Evolutionary conservation across 1,284 basidiomycete genomes (phyloP).

Genomic region (Moesziomyces sp.): DNA sequence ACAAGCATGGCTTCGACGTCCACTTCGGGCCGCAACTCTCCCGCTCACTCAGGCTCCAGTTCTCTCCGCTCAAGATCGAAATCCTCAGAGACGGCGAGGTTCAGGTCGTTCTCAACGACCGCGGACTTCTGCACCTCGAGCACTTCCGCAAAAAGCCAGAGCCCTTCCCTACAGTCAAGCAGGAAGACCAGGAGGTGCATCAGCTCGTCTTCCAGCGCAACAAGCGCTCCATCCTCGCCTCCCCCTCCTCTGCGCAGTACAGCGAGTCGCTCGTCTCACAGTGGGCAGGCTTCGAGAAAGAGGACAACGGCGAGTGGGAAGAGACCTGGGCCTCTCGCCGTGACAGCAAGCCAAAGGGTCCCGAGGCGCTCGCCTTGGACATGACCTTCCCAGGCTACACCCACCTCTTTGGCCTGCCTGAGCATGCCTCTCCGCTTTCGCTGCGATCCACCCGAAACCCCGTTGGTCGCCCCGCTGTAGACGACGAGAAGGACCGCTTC

Average conservation of each 20-base stretch:
- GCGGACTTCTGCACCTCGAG: constrained; percentile 94
- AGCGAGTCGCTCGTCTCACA: constrained; percentile 38
- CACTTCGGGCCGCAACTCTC: constrained; percentile 42
- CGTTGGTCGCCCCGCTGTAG: constrained; percentile 26
- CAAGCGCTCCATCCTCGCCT: constrained; percentile 46
- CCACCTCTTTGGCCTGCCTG: constrained; percentile 93
- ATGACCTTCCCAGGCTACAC: constrained; percentile 90
- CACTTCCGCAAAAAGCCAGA: constrained; percentile 75
- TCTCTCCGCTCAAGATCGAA: constrained; percentile 57
- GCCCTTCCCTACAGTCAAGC: constrained; percentile 51
- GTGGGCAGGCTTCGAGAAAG: constrained; percentile 68
- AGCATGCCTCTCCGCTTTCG: constrained; percentile 90
- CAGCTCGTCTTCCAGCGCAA: constrained; percentile 55
- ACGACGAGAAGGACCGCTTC: constrained; percentile 60
- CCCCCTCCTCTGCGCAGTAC: constrained; percentile 18
- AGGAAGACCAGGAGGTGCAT: constrained; percentile 37
- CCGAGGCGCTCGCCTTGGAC: constrained; percentile 91
- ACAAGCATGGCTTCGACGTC: constrained; percentile 25
- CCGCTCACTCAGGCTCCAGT: constrained; percentile 44
- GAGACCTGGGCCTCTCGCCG: constrained; percentile 87
- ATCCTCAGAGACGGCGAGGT: constrained; percentile 77
- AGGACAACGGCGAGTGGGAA: constrained; percentile 82
- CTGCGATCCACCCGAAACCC: constrained; percentile 73
- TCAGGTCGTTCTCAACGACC: constrained; percentile 88
- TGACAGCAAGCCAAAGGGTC: constrained; percentile 97